Base-by-base conservation (phyloP, 495 filamentous ascomycete genomes). In the Hyaloscypha hepaticicola region DNA sequence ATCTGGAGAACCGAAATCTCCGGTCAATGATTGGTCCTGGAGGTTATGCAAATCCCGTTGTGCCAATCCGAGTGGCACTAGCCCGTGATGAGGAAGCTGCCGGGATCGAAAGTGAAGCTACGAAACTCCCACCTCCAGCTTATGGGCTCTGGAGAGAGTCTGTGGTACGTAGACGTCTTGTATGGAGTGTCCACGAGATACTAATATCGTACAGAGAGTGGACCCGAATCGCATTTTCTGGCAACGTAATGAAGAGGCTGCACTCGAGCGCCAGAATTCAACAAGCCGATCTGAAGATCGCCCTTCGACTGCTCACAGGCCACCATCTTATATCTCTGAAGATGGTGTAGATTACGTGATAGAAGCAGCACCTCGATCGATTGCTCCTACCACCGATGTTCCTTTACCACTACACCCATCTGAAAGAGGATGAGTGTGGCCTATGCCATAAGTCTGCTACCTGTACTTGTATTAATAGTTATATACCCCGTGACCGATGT, bases 91-190 rank as follows among this genome's bases (percentile, higher is more conserved):
- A 88, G 69, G 87, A 89, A 56, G 77, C 77, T 26, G 78, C 79
- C 24, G 78, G 83, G 49, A 80, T 82, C 61, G 73, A 82, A 68
- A 80, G 77, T 65, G 77, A 79, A 28, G 73, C 78, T 0, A 78
- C 80, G 45, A 87, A 86, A 72, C 63, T 81, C 31, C 87, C 90
- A 19, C 92, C 92, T 33, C 92, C 92, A 19, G 91, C 91, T n/a
- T 96, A 96, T 75, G 92, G 92, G 2, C 72, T 90, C 11, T 96
- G 91, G 92, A 79, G 90, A 64, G 83, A 85, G 73, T 91, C 87
- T 73, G 90, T 95, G 77, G 90, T 92, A 84, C 74, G 88, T 87
- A 55, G 27, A 51, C 4, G n/a, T 63, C 48, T 57, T 31, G 5
- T n/a, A 1, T 58, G 21, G 12, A 12, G n/a, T 19, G 12, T 29